These are phyloP conservation scores for Petrea volubilis DNA, from an alignment of 257 asterid species.

Conservation along the genomic window DNA sequence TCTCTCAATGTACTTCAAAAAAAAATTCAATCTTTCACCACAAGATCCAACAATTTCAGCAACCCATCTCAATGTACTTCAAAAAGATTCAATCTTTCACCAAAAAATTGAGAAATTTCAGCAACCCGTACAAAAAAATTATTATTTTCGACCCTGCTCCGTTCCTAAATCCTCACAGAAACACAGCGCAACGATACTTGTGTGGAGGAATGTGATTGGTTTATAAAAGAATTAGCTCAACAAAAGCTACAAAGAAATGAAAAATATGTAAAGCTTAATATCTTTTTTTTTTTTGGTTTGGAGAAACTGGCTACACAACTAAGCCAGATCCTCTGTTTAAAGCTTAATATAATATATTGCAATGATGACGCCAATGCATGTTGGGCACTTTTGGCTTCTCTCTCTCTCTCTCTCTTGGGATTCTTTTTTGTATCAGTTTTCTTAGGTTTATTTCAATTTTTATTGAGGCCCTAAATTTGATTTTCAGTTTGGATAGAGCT, in stretches of 20 bases:
- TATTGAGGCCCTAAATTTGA: neutral
- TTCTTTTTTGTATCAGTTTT: neutral
- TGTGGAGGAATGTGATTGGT: conserved; percentile 26
- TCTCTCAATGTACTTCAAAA: too few relatives aligned
- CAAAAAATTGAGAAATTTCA: conserved; percentile 5
- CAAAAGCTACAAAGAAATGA: conserved; percentile 11
- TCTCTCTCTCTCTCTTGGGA: neutral
- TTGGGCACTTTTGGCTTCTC: neutral
- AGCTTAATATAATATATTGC: neutral
- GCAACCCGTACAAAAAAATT: neutral
- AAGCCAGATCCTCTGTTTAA: too few relatives aligned
- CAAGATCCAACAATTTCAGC: too few relatives aligned
- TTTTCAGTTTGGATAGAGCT: neutral
- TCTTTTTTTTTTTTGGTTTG: too few relatives aligned
- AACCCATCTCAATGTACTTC: neutral
- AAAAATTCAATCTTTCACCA: too few relatives aligned
- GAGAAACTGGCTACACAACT: too few relatives aligned
- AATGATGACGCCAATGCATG: conserved; percentile 9
- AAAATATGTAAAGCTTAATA: too few relatives aligned
- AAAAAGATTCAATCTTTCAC: neutral
- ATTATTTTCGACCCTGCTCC: neutral
- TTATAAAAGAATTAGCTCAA: conserved; percentile 27
- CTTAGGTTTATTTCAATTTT: neutral
- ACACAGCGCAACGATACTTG: neutral
- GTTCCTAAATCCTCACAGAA: conserved; percentile 1